Base-by-base conservation (phyloP, 2,329 filamentous ascomycete species). In the Periconia sp. region DNA sequence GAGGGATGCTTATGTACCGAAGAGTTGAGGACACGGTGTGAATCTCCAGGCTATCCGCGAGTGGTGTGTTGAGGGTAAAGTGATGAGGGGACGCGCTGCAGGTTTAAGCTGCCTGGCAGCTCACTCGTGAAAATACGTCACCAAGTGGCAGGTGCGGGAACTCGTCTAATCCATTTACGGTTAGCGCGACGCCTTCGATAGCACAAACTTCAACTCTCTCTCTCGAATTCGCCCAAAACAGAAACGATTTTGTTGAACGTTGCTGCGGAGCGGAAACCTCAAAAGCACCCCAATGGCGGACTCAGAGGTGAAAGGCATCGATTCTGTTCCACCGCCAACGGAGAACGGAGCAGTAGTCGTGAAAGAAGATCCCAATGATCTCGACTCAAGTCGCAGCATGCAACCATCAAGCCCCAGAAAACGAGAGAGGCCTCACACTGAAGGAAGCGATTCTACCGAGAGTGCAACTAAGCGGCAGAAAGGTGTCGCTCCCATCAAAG, bases 401-500 rank as follows among this genome's bases (percentile, higher is more conserved):
- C 63, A 66, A 26, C 61, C 67, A 32, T 61, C 61, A 31, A 66
- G 70, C 22, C 57, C 56, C 8, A 64, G 59, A 41, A 70, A 70
- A 39, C 56, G 66, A 39, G 50, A 46, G 28, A 63, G 63, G 45
- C 50, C 56, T 40, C 55, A 50, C 36, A 63, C 40, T 66, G 54
- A 76, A 70, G 63, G 56, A 30, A 39, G 35, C 39, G 73, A 50
- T 25, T 50, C 34, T 43, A 21, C 50, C 34, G 61, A 58, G 40
- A 54, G 45, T 38, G 43, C 45, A 10, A 41, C 50, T 30, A 68
- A 70, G 48, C 61, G 67, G 26, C 61, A 54, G 56, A 74, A 66
- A 59, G 86, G 86, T 18, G 73, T 86, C 39, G 87, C 87, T 15
- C 82, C 84, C 7, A 82, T 92, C 68, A 91, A 90, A 70, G 77